Evolutionary conservation across 2,329 filamentous ascomycete species (phyloP), one percentile per base, ranked within the genome.

Genomic region (Botrytis elliptica): DNA sequence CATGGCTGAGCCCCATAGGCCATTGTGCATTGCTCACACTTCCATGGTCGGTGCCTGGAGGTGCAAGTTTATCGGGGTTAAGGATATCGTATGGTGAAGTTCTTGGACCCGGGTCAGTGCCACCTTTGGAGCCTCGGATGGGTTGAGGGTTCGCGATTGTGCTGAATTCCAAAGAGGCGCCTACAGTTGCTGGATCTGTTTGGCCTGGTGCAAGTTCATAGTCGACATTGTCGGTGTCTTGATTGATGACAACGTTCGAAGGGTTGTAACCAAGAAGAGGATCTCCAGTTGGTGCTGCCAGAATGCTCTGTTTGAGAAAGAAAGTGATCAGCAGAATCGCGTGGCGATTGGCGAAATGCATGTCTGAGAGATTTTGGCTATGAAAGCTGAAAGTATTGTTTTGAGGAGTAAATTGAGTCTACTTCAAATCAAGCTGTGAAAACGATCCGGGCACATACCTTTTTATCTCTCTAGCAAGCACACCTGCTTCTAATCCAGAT

Each of bases 41-140:
- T 52, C 92, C 92, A 81, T 90, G 88, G 79, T 94, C 92, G 9
- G 92, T 94, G 79, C 88, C 90, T 0, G 92, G 92, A 29, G 92
- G 91, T 33, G 92, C 88, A 59, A 94, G 85, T 62, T 93, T 83
- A 81, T 94, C 91, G 0, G 92, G 91, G 80, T 89, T 91, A 83
- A 93, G 89, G 64, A 89, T 86, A 71, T 92, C 89, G 36, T 92
- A 89, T 69, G 88, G 88, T 74, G 84, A 85, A 81, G 93, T 94
- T 81, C 90, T 89, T 0, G 92, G 92, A 0, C 88, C 88, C 10
- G 87, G 85, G 76, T 89, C 86, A 1, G 85, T 86, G 3, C 80
- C 82, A 20, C 88, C 88, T 18, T 77, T 81, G 20, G 77, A 79
- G 5, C 88, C 88, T 10, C 88, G 85, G 62, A 89, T 85, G 1